Evolutionary conservation across 108 stramenopile genomes (phyloP).

Genomic region (Skeletonema menzelii): DNA sequence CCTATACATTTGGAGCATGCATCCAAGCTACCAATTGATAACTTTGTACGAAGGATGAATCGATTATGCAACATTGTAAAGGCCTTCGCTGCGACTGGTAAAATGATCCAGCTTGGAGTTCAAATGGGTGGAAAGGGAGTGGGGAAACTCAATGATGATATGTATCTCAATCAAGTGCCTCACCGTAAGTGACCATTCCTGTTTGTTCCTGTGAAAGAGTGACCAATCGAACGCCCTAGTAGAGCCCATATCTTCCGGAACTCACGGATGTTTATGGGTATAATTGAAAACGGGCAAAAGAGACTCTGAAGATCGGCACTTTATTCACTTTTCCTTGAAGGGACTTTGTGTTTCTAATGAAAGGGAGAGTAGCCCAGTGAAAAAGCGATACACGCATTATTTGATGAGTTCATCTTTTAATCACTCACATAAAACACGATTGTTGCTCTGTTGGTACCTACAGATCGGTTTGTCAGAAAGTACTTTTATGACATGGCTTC

Average conservation of each 20-base stretch:
- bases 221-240: slow-evolving; percentile 19
- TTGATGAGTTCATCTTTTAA: not conserved
- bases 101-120: slow-evolving; percentile 80
- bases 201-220: not conserved
- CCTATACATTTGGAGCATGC: slow-evolving; percentile 42
- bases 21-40: slow-evolving; percentile 55
- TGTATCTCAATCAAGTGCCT: slow-evolving; percentile 87
- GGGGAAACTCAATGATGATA: slow-evolving; percentile 34
- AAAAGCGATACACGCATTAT: slow-evolving; percentile 43
- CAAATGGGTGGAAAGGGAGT: slow-evolving; percentile 69
- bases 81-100: slow-evolving; percentile 67
- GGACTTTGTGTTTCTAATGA: slow-evolving; percentile 19
- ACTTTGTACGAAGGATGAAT: slow-evolving; percentile 66
- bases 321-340: slow-evolving; percentile 53
- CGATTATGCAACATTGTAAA: slow-evolving; percentile 76
- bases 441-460: not conserved
- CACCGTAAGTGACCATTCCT: slow-evolving; percentile 53
- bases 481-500: slow-evolving; percentile 85
- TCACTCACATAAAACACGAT: too few relatives aligned
- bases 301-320: slow-evolving; percentile 41
- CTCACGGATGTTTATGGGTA: slow-evolving; percentile 26
- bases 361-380: slow-evolving; percentile 51
- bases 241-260: slow-evolving; percentile 35
- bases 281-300: not conserved
- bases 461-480: slow-evolving; percentile 75